phyloP scores from a whole-genome alignment of 768 basidiomycete genomes.

The Termitomyces heimii region DNA sequence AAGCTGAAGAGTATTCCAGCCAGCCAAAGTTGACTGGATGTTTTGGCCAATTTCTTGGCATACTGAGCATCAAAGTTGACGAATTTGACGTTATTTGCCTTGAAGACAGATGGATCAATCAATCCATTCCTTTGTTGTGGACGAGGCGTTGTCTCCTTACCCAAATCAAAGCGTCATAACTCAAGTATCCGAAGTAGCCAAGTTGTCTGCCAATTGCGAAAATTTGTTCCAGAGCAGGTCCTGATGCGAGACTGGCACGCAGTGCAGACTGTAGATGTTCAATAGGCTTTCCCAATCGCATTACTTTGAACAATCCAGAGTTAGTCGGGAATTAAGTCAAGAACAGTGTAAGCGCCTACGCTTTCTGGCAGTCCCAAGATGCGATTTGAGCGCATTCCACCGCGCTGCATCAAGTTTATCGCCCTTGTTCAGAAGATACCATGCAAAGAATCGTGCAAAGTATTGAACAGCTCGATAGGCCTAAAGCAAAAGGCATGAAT shows the following conservation, averaged over 20 bases:
- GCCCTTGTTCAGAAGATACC: constrained; percentile 68
- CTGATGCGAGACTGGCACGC: constrained; percentile 52
- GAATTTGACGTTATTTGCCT: constrained; percentile 68
- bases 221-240: constrained; percentile 63
- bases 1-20: constrained; percentile 82
- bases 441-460: constrained; percentile 83
- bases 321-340: constrained; percentile 1
- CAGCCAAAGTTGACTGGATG: constrained; percentile 83
- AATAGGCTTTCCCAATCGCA: constrained; percentile 89
- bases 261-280: constrained; percentile 92
- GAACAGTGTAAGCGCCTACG: constrained; percentile 39
- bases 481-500: constrained; percentile 29
- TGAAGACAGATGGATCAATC: background rate
- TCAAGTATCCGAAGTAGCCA: constrained; percentile 82
- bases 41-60: constrained; percentile 51
- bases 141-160: constrained; percentile 35
- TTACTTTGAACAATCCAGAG: constrained; percentile 44
- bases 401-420: constrained; percentile 64
- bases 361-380: constrained; percentile 82
- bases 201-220: constrained; percentile 80
- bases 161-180: constrained; percentile 83
- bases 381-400: constrained; percentile 81
- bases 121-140: background rate
- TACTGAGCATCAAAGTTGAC: constrained; percentile 55
- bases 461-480: constrained; percentile 89